Percentiles rank a stretch among this genome's conserved stretches.
Evolutionary conservation across 192 early-diverging fungal genomes (phyloP).

Genomic region (Chytriomyces sp.): DNA sequence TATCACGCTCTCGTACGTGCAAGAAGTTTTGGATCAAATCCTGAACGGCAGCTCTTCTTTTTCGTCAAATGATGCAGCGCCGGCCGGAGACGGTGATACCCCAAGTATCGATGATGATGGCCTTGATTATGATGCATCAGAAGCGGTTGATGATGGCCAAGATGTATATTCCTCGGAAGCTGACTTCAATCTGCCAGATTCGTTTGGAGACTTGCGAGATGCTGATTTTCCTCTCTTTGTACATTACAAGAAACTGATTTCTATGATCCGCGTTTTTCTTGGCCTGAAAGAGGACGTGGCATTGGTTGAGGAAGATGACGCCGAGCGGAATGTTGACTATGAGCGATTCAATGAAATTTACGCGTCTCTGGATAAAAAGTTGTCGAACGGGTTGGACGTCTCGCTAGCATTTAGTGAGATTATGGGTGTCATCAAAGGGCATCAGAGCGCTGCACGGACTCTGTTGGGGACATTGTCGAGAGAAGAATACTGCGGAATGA

Average conservation of each 20-base stretch:
- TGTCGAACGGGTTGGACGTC: slow-evolving; percentile 22
- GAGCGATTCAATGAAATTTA: slow-evolving; percentile 26
- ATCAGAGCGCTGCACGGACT: slow-evolving; percentile 21
- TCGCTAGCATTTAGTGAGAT: slow-evolving; percentile 38
- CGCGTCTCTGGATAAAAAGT: slow-evolving; percentile 16
- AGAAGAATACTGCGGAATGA: slow-evolving; percentile 25
- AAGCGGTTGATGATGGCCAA: background rate
- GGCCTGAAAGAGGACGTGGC: slow-evolving; percentile 9
- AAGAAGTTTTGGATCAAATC: background rate
- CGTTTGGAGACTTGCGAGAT: slow-evolving; percentile 32
- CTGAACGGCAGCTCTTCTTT: too few species aligned
- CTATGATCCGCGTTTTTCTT: slow-evolving; percentile 29
- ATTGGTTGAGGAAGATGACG: background rate
- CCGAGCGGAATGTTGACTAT: slow-evolving; percentile 21
- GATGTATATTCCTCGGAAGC: slow-evolving; percentile 1
- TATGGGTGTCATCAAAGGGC: slow-evolving; percentile 42
- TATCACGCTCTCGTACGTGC: background rate
- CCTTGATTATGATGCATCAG: background rate
- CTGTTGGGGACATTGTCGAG: slow-evolving; percentile 17
- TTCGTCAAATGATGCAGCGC: background rate
- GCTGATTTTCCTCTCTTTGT: slow-evolving; percentile 37
- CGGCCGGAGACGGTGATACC: background rate
- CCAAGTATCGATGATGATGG: background rate
- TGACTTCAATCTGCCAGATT: slow-evolving; percentile 23
- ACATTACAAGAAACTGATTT: slow-evolving; percentile 27